Evolutionary conservation across 2,329 filamentous ascomycete genomes (phyloP).

Genomic region (Furcasterigmium furcatum): DNA sequence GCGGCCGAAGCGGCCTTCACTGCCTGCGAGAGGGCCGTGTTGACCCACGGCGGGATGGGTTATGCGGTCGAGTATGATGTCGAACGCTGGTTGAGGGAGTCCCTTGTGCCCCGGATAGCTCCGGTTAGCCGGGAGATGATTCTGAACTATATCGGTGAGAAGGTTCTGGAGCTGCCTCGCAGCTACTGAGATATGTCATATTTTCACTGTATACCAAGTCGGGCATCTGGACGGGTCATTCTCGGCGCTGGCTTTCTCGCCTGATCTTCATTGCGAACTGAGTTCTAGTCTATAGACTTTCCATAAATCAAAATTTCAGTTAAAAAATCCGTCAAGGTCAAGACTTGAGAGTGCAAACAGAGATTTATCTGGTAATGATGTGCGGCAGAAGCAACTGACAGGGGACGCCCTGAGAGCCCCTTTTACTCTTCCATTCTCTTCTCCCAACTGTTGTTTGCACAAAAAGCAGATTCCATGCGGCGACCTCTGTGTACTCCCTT

Average conservation of each 20-base stretch:
- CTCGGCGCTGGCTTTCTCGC: too few species aligned
- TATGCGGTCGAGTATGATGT: slow-evolving; percentile 65
- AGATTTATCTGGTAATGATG: neutral
- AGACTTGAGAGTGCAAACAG: neutral
- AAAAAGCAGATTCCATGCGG: too few species aligned
- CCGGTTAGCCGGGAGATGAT: slow-evolving; percentile 72
- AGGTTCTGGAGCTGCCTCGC: slow-evolving; percentile 61
- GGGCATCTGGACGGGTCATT: too few species aligned
- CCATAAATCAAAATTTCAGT: too few species aligned
- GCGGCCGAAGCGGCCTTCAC: slow-evolving; percentile 62
- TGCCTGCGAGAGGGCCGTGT: slow-evolving; percentile 58
- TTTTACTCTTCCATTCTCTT: too few species aligned
- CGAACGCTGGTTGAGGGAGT: slow-evolving; percentile 63
- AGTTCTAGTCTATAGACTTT: too few species aligned
- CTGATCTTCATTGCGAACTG: too few species aligned
- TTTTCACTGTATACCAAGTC: neutral
- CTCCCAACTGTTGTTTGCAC: too few species aligned
- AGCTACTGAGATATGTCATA: slow-evolving; percentile 50
- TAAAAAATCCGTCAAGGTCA: too few species aligned
- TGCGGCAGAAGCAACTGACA: neutral
- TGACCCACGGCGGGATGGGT: slow-evolving; percentile 62
- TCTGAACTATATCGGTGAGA: slow-evolving; percentile 69
- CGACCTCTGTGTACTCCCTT: too few species aligned
- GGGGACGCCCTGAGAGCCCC: too few species aligned
- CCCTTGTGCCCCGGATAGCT: slow-evolving; percentile 61